Conservation (phyloP, 2,329 filamentous ascomycete genomes). For the Sphaerulina musiva region DNA sequence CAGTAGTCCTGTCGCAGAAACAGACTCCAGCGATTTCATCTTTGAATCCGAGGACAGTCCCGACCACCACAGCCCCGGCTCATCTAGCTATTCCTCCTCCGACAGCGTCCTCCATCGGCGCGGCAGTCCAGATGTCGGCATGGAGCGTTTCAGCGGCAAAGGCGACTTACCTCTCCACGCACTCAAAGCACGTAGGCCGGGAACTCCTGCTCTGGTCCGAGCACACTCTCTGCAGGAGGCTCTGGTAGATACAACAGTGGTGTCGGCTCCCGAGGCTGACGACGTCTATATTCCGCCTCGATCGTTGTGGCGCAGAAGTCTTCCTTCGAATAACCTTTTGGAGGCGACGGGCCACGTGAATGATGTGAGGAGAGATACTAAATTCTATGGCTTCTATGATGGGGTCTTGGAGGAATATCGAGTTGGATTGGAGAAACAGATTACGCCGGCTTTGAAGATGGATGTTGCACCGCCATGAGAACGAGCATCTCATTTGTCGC, state of each 20-base stretch:
- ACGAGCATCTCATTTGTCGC: too few species aligned
- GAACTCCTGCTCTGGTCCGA: constrained; percentile 7
- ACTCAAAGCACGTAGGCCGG: constrained; percentile 5
- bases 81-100: neutral
- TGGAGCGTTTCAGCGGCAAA: constrained; percentile 2
- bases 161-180: neutral
- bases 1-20: neutral
- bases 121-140: constrained; percentile 6
- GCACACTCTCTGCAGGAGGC: constrained; percentile 1
- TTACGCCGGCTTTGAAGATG: neutral
- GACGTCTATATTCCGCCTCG: constrained; percentile 12
- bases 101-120: neutral
- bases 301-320: constrained; percentile 11
- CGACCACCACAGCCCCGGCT: neutral
- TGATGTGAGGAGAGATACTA: constrained; percentile 15
- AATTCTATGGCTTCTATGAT: constrained; percentile 27
- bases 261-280: constrained; percentile 2
- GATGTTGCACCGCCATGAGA: too few species aligned
- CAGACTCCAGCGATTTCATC: constrained; percentile 1
- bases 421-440: neutral
- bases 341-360: neutral
- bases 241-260: neutral
- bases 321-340: constrained; percentile 4
- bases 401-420: constrained; percentile 19
- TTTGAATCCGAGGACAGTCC: neutral